Conservation (phyloP, 192 early-diverging fungal genomes). For the Coemansia sp. region DNA sequence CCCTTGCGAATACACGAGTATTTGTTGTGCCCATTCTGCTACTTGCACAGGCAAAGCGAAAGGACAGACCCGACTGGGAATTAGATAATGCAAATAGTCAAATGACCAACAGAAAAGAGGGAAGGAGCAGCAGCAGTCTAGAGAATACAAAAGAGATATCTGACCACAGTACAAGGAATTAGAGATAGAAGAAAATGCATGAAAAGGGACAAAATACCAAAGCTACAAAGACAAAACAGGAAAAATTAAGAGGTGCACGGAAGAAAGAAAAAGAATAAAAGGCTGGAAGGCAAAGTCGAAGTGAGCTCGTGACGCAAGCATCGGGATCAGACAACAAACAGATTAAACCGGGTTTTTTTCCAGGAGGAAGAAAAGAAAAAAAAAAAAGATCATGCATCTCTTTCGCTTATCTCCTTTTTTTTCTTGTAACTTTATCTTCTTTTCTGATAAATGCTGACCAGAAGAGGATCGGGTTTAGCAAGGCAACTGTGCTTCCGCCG, state of each 20-base stretch:
- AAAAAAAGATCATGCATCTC: too few relatives aligned
- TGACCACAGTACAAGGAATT: background rate
- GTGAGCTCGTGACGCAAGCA: background rate
- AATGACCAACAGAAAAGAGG: background rate
- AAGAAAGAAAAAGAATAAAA: background rate
- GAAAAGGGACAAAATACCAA: background rate
- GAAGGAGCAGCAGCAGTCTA: background rate
- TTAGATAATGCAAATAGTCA: constrained; percentile 7
- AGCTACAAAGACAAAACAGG: background rate
- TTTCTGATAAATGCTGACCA: constrained; percentile 2
- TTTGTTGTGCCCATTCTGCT: background rate
- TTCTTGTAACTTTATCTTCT: background rate
- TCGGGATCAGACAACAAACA: too few relatives aligned
- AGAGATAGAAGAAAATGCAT: background rate
- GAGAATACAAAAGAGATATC: background rate
- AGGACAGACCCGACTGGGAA: background rate
- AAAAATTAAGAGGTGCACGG: background rate
- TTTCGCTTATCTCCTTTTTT: background rate
- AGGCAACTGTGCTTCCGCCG: background rate
- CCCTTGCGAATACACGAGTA: background rate
- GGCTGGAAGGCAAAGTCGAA: too few relatives aligned
- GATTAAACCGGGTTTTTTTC: too few relatives aligned
- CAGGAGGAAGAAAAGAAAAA: too few relatives aligned
- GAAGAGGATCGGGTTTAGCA: constrained; percentile 1
- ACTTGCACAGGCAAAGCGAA: background rate